phyloP scores from a whole-genome alignment of 768 basidiomycete species.

The Cystobasidiopsis lactophilus region DNA sequence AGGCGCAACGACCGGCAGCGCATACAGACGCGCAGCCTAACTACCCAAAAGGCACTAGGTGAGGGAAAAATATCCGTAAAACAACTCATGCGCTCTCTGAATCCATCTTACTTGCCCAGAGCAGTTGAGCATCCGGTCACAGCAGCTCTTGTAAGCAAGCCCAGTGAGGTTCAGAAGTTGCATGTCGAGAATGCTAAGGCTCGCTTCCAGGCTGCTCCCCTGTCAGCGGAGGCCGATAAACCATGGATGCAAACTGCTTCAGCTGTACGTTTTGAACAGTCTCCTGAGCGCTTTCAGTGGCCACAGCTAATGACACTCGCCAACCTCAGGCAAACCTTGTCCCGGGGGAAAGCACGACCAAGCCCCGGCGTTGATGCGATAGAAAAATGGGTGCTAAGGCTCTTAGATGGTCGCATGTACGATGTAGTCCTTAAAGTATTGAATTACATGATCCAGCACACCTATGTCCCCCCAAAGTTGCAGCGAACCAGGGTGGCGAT shows the following conservation, averaged over 20 bases:
- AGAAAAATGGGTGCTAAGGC: background rate
- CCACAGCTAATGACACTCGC: background rate
- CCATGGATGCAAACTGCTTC: background rate
- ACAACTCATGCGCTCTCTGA: background rate
- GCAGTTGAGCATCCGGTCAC: background rate
- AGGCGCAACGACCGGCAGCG: background rate
- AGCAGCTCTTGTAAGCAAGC: background rate
- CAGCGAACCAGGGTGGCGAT: background rate
- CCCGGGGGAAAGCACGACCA: background rate
- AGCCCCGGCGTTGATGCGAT: background rate
- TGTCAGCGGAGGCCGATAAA: background rate
- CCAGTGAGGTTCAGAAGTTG: background rate
- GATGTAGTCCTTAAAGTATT: background rate
- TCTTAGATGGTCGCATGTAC: background rate
- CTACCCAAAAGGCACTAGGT: background rate
- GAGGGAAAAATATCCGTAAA: background rate
- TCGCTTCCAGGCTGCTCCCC: background rate
- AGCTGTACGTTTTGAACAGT: background rate
- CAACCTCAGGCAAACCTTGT: background rate
- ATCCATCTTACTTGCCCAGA: background rate
- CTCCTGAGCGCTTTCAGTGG: background rate
- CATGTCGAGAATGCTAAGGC: background rate
- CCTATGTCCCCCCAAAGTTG: background rate
- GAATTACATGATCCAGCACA: background rate
- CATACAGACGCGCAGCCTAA: background rate